A percentile compares a stretch with the other conserved stretches of the same genome.
Evolutionary conservation across 768 basidiomycete species (phyloP).

Genomic region (Macrolepiota fuliginosa): DNA sequence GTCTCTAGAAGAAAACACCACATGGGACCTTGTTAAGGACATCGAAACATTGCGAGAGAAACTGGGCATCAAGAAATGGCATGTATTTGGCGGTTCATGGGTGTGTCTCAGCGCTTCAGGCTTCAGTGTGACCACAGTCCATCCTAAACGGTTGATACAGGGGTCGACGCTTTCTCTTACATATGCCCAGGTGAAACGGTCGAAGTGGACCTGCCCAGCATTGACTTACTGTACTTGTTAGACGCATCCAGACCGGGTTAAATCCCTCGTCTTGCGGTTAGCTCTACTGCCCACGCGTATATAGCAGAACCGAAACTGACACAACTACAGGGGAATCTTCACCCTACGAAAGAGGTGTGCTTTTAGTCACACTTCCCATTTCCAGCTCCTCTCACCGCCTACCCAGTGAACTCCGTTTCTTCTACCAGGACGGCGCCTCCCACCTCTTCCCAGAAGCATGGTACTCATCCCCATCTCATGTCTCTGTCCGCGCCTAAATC

Average conservation of each 20-base stretch:
- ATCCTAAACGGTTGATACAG: slow-evolving; percentile 28
- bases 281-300: slow-evolving; percentile 7
- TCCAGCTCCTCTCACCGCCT: not conserved
- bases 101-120: slow-evolving; percentile 32
- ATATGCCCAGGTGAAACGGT: slow-evolving; percentile 68
- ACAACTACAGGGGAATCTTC: slow-evolving; percentile 72
- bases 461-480: slow-evolving; percentile 29
- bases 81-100: slow-evolving; percentile 96
- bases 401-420: slow-evolving; percentile 77
- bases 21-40: slow-evolving; percentile 91
- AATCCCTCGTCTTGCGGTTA: slow-evolving; percentile 74
- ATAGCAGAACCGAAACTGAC: not conserved
- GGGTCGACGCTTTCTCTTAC: slow-evolving; percentile 86
- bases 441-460: slow-evolving; percentile 88
- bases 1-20: slow-evolving; percentile 83
- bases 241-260: slow-evolving; percentile 80
- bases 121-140: not conserved
- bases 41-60: slow-evolving; percentile 79
- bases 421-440: slow-evolving; percentile 86
- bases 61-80: slow-evolving; percentile 81
- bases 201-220: not conserved
- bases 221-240: slow-evolving; percentile 23
- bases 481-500: not conserved
- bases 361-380: not conserved
- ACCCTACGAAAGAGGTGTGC: slow-evolving; percentile 73